Base-by-base conservation (phyloP, 2,329 filamentous ascomycete genomes). In the Macrophomina tecta region DNA sequence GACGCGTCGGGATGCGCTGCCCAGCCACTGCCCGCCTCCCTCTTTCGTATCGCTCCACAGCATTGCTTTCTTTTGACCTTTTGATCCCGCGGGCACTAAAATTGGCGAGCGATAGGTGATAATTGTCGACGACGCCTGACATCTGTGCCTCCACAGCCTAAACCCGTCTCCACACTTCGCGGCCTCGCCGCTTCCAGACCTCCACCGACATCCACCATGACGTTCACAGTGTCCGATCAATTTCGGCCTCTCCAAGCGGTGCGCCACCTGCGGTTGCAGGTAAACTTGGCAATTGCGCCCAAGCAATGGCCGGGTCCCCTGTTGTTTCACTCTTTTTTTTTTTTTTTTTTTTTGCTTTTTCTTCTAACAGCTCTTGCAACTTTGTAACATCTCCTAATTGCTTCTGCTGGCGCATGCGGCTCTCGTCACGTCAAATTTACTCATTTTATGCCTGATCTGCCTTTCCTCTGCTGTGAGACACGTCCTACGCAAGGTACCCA, bases 401-500 rank as follows among this genome's bases (percentile, higher is more conserved):
- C 45, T 49, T 49, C 5, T 32, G 16, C 32, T 30, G 45, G 30
- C 30, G 11, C 45, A 48, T 62, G 58, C 58, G 42, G 58, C 58
- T 49, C 42, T 62, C 30, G 32, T 62, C 58, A 49, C 58, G 14
- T 36, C 32, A 12, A 36, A 9, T 36, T 7, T 11, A 8, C 40
- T 42, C 56, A 30, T 38, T 49, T 38, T 38, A 16, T 16, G 32
- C 12, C 30, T 49, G 32, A 49, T 38, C 56, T 14, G 9, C 56
- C 40, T 12, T 61, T 11, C 6, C 38, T 48, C 18, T 23, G 32
- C 40, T 28, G 58, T 23, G 58, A 38, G 58, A 36, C 45, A 38
- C 34, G 56, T 14, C 18, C 30, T 36, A 30, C 49, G 32, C 58
- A 48, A 49, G 58, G 58, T 62, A 49, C 58, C 58, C 58, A 49